Evolutionary conservation across 140 eudicot genomes (phyloP), one percentile per base, ranked within the genome.

Genomic region (Anethum foeniculum): DNA sequence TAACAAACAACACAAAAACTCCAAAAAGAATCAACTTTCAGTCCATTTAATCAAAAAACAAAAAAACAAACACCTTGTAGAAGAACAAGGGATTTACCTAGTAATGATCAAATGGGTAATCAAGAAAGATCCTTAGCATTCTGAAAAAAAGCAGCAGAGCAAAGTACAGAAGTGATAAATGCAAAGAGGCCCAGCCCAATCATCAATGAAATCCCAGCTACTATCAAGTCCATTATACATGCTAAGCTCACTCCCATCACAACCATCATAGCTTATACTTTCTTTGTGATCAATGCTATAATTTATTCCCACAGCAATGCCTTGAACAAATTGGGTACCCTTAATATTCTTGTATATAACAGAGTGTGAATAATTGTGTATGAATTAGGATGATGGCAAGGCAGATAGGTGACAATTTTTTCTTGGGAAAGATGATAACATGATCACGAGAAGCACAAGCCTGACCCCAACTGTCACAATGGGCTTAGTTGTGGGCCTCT

Each of bases 101-200:
- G 71, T n/a, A n/a, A 13, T 64, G 13, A 14, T 2, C n/a, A 13
- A n/a, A 32, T 3, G 38, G 4, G 72, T 78, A 75, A 83, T 41
- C 88, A 87, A 58, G 93, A 86, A 64, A 77, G 85, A 38, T 89
- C 85, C 89, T 90, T 94, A 34, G 90, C 96, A 77, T 92, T 89
- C 65, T 89, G 91, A 15, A 89, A 81, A 83, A 95, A 95, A 71
- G 97, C 97, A 28, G 92, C 97, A 60, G 97, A 86, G 80, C 97
- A 92, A 18, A 95, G 88, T 77, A 95, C 77, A 13, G 93, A 82
- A 76, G 97, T 93, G 81, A 89, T 80, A 65, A 95, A 79, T 27
- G 91, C 89, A 77, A 95, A 95, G 10, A 95, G 72, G 12, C 95
- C 96, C 75, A 95, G 71, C 34, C 99, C 99, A 52, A 95, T 83